Base-by-base conservation (phyloP, 768 basidiomycete species). In the Tricholoma matsutake region DNA sequence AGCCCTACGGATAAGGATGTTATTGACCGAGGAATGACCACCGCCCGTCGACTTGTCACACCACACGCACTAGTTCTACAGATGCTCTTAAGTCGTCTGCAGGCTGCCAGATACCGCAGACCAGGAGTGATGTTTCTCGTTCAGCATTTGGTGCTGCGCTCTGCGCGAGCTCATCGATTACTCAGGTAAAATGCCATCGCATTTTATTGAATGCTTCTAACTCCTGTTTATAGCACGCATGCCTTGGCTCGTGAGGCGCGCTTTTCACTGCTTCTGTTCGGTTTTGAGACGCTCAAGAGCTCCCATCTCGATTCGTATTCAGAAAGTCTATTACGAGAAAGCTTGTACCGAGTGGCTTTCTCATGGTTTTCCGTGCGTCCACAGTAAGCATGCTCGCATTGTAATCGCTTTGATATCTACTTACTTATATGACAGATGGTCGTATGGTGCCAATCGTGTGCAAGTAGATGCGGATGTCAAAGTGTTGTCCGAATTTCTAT, bases 341-440 rank as follows among this genome's bases (percentile, higher is more conserved):
- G 79, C 54, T 76, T 99, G 6, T 99, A 94, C 72, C 73, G 76
- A 5, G 83, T 87, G 1, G 94, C 94, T 2, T 92, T 93, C 66
- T 83, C 87, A 3, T 98, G 96, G 97, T 99, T 98, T 75, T 78
- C 89, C n/a, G 84, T 89, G 53, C 83, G 90, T n/a, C 90, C 95
- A 8, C 94, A 94, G 96, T 97, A 72, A 73, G 92, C 68, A 14
- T 8, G 13, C 35, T 37, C 3, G 32, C 39, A 56, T 45, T 28
- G 29, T n/a, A 47, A 32, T 16, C 39, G 52, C 56, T 25, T n/a
- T 45, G 35, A 54, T 47, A 41, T 57, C 25, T 43, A 53, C 54
- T 62, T 3, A 60, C 25, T n/a, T 28, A 34, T 18, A 35, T 57
- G 22, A 1, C 67, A 98, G 96, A 67, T 98, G 96, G 96, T 89